Conservation (phyloP, 2,329 filamentous ascomycete species). For the Penicillium sclerotiorum region DNA sequence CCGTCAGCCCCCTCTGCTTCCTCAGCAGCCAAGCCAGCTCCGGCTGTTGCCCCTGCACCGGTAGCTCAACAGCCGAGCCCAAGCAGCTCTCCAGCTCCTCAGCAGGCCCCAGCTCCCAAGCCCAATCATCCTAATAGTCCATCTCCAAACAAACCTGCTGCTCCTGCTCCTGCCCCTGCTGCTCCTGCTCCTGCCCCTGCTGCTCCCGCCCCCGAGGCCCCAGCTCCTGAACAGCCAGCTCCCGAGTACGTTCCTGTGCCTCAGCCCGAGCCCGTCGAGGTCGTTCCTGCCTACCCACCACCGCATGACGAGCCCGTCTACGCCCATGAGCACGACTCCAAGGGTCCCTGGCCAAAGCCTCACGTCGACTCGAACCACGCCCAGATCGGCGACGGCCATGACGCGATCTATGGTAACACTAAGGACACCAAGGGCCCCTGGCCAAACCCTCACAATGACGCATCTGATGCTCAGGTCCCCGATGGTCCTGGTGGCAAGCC, state of each 20-base stretch:
- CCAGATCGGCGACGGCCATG: slow-evolving; percentile 14
- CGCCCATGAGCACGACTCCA: slow-evolving; percentile 8
- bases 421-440: slow-evolving; percentile 14
- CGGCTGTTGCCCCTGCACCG: background rate
- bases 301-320: slow-evolving; percentile 12
- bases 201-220: background rate
- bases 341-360: slow-evolving; percentile 17
- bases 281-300: slow-evolving; percentile 4
- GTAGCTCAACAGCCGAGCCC: background rate
- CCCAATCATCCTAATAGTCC: too few species aligned
- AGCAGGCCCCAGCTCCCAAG: background rate
- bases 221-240: background rate
- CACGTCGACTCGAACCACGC: slow-evolving; percentile 10
- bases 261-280: slow-evolving; percentile 1
- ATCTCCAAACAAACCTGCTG: too few species aligned
- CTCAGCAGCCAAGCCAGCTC: background rate
- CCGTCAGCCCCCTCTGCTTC: background rate
- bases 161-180: background rate
- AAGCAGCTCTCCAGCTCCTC: background rate
- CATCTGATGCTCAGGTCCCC: slow-evolving; percentile 14
- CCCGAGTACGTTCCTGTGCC: background rate
- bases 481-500: slow-evolving; percentile 12
- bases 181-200: background rate
- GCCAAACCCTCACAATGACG: slow-evolving; percentile 15
- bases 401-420: slow-evolving; percentile 6